These are phyloP conservation scores for Nosema bombycis DNA, from an alignment of 371 early-diverging fungal species.

Conservation along the genomic window DNA sequence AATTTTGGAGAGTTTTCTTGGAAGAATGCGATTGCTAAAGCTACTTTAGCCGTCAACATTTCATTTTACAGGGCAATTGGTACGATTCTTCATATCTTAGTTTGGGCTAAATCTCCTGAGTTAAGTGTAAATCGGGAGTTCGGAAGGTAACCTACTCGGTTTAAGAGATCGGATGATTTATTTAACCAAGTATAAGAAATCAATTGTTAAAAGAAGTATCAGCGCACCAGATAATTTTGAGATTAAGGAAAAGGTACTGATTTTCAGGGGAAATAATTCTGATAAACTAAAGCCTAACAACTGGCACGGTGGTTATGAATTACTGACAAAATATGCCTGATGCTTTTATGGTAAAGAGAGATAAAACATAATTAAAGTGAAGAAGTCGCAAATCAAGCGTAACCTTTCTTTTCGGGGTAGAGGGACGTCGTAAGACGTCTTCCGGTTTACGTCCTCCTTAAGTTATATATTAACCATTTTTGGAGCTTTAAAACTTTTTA, in stretches of 20 bases:
- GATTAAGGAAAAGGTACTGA: neutral
- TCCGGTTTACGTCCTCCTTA: no score
- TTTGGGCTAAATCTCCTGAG: neutral
- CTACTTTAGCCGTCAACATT: neutral
- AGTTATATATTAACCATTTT: no score
- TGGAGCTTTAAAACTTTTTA: no score
- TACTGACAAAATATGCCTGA: no score
- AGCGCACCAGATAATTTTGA: neutral
- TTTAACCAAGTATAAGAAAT: slow-evolving; percentile 2
- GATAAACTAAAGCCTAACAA: neutral
- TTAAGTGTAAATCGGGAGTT: neutral
- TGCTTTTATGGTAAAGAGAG: no score
- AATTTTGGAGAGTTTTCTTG: slow-evolving; percentile 19
- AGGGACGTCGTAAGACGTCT: no score
- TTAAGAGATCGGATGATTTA: no score
- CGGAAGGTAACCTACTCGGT: no score
- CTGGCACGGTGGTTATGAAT: no score
- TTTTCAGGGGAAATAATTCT: neutral
- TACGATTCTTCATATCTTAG: neutral
- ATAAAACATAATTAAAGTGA: no score
- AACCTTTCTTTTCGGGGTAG: no score
- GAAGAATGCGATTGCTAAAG: neutral
- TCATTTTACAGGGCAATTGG: slow-evolving; percentile 26
- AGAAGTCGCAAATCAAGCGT: no score
- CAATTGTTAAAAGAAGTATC: neutral